These are phyloP conservation scores for Pseudogymnoascus sp. DNA, from an alignment of 2,329 filamentous ascomycete genomes.

Conservation along the genomic window DNA sequence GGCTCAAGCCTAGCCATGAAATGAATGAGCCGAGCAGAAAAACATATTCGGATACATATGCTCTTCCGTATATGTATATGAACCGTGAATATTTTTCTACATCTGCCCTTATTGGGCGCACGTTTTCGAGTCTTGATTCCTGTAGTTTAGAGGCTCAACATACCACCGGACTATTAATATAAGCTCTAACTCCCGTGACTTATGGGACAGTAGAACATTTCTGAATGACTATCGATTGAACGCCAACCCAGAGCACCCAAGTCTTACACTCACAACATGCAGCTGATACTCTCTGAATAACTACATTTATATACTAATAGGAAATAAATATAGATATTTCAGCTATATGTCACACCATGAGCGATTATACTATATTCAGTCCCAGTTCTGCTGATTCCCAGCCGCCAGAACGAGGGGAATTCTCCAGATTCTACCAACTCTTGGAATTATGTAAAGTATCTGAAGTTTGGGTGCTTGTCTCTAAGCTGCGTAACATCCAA, in stretches of 20 bases:
- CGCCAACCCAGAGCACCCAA: neutral
- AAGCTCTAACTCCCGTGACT: neutral
- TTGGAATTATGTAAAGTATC: constrained; percentile 37
- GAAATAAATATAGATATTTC: neutral
- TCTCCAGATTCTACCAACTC: neutral
- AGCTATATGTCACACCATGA: neutral
- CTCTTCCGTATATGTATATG: neutral
- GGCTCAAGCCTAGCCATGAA: no score
- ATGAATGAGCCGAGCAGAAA: no score
- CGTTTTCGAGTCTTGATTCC: neutral
- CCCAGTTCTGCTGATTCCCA: neutral
- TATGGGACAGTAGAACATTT: neutral
- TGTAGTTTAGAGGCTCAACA: no score
- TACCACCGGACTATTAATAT: neutral
- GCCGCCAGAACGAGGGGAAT: neutral
- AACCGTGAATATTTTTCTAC: neutral
- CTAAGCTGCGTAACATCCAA: constrained; percentile 10
- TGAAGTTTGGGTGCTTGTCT: constrained; percentile 37
- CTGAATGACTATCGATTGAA: neutral
- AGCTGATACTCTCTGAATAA: neutral
- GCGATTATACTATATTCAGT: neutral
- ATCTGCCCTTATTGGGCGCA: neutral
- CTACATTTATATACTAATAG: neutral
- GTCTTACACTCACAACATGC: neutral
- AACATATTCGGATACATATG: neutral